Evolutionary conservation across 345 rosid species (phyloP).

Genomic region (Hibiscus trionum): DNA sequence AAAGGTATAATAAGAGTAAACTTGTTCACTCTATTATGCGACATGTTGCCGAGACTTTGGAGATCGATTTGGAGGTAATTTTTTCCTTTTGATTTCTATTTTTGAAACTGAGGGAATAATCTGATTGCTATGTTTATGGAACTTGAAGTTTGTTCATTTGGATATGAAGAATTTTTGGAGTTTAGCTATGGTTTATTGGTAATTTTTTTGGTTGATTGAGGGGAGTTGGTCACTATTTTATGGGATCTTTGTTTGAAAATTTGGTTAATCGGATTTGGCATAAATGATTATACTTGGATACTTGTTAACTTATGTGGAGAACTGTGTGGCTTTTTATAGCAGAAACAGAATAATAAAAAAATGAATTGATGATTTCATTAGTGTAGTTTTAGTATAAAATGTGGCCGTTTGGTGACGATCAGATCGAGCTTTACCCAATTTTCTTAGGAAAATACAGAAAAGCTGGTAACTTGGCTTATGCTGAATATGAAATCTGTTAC

Average conservation of each 20-base stretch:
- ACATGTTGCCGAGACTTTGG: conserved; percentile 86
- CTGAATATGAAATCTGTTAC: neutral
- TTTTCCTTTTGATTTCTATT: neutral
- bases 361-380: neutral
- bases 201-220: neutral
- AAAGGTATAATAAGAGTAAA: conserved; percentile 97
- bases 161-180: neutral
- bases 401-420: neutral
- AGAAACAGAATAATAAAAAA: neutral
- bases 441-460: neutral
- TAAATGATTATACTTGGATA: neutral
- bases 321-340: neutral
- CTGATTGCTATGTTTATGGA: neutral
- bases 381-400: neutral
- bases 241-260: neutral
- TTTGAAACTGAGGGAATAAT: neutral
- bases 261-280: neutral
- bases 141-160: neutral
- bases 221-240: neutral
- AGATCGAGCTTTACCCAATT: neutral
- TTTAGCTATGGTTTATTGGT: neutral
- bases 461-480: neutral
- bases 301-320: neutral
- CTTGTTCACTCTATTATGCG: conserved; percentile 98
- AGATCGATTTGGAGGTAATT: conserved; percentile 80